Evolutionary conservation across 2,329 filamentous ascomycete genomes (phyloP).

Genomic region (Ceratocystis ficicola): DNA sequence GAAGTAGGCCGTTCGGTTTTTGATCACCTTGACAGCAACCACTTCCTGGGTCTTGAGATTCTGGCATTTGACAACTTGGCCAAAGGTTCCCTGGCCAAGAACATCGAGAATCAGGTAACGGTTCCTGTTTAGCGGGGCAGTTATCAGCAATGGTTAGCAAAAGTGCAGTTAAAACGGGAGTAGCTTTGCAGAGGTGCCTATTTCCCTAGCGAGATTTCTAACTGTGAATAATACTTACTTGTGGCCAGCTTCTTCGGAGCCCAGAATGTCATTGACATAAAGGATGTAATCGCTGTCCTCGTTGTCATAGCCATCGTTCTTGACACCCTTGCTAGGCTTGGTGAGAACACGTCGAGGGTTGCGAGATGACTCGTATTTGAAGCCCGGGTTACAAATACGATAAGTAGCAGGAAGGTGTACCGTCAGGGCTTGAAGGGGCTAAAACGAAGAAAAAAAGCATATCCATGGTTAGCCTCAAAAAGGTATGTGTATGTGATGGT

Average conservation of each 20-base stretch:
- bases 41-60: slow-evolving; percentile 98
- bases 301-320: slow-evolving; percentile 98
- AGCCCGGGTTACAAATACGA: slow-evolving; percentile 92
- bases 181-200: background rate
- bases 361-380: slow-evolving; percentile 97
- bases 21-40: slow-evolving; percentile 97
- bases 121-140: slow-evolving; percentile 44
- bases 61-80: slow-evolving; percentile 97
- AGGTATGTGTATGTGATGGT: too few species aligned
- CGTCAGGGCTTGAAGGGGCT: slow-evolving; percentile 92
- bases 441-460: slow-evolving; percentile 20
- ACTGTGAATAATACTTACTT: slow-evolving; percentile 49
- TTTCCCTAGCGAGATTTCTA: background rate
- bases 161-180: background rate
- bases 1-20: slow-evolving; percentile 97
- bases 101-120: slow-evolving; percentile 96
- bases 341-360: slow-evolving; percentile 92
- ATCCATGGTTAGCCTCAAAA: slow-evolving; percentile 22
- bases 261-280: slow-evolving; percentile 96
- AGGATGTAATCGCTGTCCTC: slow-evolving; percentile 99
- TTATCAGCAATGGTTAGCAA: background rate
- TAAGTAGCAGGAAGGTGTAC: slow-evolving; percentile 89
- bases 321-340: slow-evolving; percentile 94
- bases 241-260: slow-evolving; percentile 94
- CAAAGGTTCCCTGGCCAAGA: slow-evolving; percentile 91